Conservation (phyloP, 2,329 filamentous ascomycete genomes). For the Pseudomassariella vexata region DNA sequence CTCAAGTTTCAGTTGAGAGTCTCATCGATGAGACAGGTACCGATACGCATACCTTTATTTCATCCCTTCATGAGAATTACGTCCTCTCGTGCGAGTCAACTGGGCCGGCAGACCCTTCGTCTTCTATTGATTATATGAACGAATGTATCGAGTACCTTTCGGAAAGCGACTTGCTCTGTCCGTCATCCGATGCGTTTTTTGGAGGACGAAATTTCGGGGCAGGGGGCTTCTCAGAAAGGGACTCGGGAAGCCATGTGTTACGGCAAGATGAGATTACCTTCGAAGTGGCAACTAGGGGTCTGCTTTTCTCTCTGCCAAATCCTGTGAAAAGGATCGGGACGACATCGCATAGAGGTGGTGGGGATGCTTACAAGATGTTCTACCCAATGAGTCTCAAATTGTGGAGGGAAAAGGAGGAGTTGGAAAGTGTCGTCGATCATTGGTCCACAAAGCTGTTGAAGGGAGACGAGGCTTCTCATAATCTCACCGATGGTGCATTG, state of each 20-base stretch:
- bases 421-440: constrained; percentile 65
- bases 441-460: constrained; percentile 59
- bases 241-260: constrained; percentile 65
- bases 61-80: constrained; percentile 91
- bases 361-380: constrained; percentile 80
- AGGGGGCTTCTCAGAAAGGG: constrained; percentile 42
- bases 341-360: constrained; percentile 35
- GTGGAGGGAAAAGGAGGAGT: constrained; percentile 78
- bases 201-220: constrained; percentile 47
- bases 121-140: constrained; percentile 71
- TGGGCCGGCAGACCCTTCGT: constrained; percentile 42
- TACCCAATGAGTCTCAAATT: constrained; percentile 81
- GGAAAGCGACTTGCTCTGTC: constrained; percentile 77
- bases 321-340: constrained; percentile 70
- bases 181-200: constrained; percentile 65
- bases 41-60: constrained; percentile 83
- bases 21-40: constrained; percentile 93
- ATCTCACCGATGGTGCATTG: constrained; percentile 39
- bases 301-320: constrained; percentile 77
- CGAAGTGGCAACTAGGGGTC: constrained; percentile 79
- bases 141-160: constrained; percentile 84
- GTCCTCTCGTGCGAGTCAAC: constrained; percentile 69
- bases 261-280: constrained; percentile 94
- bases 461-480: constrained; percentile 37
- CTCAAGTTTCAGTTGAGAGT: constrained; percentile 63